Evolutionary conservation across 345 rosid species (phyloP).

Genomic region (Rhizophora mangle): DNA sequence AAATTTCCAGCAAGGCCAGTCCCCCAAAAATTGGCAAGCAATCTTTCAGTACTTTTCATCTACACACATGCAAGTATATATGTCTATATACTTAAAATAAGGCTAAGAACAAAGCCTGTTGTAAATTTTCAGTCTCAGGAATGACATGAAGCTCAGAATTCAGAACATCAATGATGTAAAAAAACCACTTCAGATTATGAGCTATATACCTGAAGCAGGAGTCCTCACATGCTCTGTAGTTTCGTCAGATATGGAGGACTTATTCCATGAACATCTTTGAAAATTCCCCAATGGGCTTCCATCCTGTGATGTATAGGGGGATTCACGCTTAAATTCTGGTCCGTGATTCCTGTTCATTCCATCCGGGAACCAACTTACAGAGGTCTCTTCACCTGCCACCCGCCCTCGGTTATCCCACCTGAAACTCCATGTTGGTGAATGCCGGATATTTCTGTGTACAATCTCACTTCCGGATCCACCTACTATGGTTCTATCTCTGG

Average conservation of each 20-base stretch:
- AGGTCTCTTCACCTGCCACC: slow-evolving; percentile 90
- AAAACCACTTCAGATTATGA: slow-evolving; percentile 4
- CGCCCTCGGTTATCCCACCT: slow-evolving; percentile 96
- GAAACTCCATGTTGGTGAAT: slow-evolving; percentile 92
- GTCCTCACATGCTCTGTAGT: slow-evolving; percentile 32
- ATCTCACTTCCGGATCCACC: slow-evolving; percentile 53
- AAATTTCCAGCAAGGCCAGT: neutral
- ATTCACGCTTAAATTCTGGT: slow-evolving; percentile 55
- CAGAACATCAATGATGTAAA: slow-evolving; percentile 2
- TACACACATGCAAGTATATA: neutral
- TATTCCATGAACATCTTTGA: slow-evolving; percentile 51
- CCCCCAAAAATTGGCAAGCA: neutral
- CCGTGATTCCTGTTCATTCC: slow-evolving; percentile 49
- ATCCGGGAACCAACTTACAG: slow-evolving; percentile 69
- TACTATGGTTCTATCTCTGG: slow-evolving; percentile 77
- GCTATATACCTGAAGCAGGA: slow-evolving; percentile 66
- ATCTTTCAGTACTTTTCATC: neutral
- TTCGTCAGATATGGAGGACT: slow-evolving; percentile 64
- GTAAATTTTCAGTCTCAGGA: neutral
- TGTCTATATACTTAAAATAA: neutral
- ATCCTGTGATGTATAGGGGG: slow-evolving; percentile 59
- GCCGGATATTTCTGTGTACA: slow-evolving; percentile 59
- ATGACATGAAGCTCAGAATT: neutral
- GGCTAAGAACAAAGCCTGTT: neutral
- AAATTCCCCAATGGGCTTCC: slow-evolving; percentile 61